Evolutionary conservation across 306 rosid genomes (phyloP).

Genomic region (Ormosia semicastrata): DNA sequence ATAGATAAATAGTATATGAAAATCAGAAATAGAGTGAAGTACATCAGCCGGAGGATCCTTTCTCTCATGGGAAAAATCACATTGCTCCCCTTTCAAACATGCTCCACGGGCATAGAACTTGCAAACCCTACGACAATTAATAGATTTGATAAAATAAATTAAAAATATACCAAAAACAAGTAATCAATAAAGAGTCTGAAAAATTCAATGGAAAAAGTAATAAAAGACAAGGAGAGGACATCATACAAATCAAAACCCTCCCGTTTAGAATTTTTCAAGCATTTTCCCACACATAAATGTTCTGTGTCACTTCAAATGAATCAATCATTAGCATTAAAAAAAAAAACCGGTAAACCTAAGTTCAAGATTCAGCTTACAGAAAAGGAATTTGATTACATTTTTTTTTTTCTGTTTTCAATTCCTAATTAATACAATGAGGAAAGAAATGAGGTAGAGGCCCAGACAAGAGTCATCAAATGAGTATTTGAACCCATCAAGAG

Average conservation of each 20-base stretch:
- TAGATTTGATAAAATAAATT: neutral
- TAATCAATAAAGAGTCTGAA: neutral
- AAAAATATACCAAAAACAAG: neutral
- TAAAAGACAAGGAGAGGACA: neutral
- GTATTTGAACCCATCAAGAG: neutral
- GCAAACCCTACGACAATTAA: slow-evolving; percentile 46
- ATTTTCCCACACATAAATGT: neutral
- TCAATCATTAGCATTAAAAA: neutral
- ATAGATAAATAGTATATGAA: neutral
- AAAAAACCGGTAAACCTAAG: neutral
- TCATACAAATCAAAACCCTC: slow-evolving; percentile 14
- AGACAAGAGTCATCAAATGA: neutral
- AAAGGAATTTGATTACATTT: neutral
- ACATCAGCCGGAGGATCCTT: slow-evolving; percentile 61
- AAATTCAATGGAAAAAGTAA: neutral
- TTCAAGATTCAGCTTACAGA: neutral
- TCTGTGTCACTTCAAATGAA: neutral
- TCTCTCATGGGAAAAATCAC: slow-evolving; percentile 79
- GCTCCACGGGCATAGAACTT: slow-evolving; percentile 86
- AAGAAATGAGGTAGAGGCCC: neutral
- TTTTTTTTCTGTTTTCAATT: neutral
- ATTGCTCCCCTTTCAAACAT: slow-evolving; percentile 88
- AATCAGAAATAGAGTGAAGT: neutral
- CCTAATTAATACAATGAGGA: neutral
- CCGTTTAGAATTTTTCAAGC: neutral